Evolutionary conservation across 495 filamentous ascomycete species (phyloP).

Genomic region (Penicillium dipodomyicola): DNA sequence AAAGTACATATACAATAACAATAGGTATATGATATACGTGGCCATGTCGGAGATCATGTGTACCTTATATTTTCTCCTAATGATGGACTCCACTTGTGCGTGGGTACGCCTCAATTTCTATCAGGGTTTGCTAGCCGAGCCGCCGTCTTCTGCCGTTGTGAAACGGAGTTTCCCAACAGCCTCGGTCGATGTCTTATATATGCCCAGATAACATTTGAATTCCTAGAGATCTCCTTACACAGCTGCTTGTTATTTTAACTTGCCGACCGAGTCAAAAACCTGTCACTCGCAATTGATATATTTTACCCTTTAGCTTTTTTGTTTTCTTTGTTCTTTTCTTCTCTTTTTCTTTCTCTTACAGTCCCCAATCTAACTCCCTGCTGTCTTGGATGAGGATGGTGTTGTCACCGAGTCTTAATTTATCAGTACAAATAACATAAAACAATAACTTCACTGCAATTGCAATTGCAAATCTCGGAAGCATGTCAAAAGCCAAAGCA

Average conservation of each 20-base stretch:
- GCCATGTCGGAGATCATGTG: background rate
- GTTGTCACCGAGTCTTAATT: background rate
- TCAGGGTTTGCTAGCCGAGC: slow-evolving; percentile 30
- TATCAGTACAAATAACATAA: background rate
- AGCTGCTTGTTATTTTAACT: slow-evolving; percentile 11
- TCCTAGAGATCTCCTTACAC: slow-evolving; percentile 14
- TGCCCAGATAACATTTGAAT: too few relatives aligned
- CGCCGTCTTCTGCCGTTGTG: slow-evolving; percentile 22
- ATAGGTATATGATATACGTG: background rate
- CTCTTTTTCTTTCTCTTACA: background rate
- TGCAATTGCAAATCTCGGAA: slow-evolving; percentile 9
- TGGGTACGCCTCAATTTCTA: slow-evolving; percentile 2
- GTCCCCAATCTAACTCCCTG: background rate
- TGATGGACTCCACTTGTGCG: slow-evolving; percentile 9
- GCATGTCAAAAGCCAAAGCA: slow-evolving; percentile 11
- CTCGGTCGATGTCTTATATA: slow-evolving; percentile 5
- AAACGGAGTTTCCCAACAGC: slow-evolving; percentile 17
- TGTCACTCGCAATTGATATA: background rate
- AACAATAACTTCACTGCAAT: background rate
- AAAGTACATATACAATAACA: background rate
- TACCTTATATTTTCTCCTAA: background rate
- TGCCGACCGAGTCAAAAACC: slow-evolving; percentile 12
- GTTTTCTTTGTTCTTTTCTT: background rate
- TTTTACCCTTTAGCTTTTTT: slow-evolving; percentile 8
- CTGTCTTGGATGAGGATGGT: background rate